phyloP scores from a whole-genome alignment of 108 stramenopile species.

The Pseudonitzschia multiseries region DNA sequence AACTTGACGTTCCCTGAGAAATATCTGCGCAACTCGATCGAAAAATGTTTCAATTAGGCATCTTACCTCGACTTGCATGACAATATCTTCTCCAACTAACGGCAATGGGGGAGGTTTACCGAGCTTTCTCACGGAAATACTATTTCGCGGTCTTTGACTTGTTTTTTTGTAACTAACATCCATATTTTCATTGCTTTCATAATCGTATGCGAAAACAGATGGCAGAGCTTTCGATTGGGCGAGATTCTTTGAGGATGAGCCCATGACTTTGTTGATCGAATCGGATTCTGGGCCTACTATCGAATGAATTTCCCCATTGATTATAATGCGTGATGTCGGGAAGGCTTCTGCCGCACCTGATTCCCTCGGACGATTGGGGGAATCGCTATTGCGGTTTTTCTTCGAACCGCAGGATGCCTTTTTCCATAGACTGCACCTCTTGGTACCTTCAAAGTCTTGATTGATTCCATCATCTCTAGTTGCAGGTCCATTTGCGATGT shows the following conservation, averaged over 20 bases:
- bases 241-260: constrained; percentile 17
- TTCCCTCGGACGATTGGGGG: constrained; percentile 10
- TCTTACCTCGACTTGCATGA: constrained; percentile 49
- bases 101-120: constrained; percentile 13
- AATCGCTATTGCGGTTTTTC: not conserved
- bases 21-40: not conserved
- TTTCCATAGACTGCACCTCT: not conserved
- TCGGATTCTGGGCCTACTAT: not conserved
- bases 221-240: constrained; percentile 29
- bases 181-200: constrained; percentile 34
- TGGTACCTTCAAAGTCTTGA: not conserved
- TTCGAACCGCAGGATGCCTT: not conserved
- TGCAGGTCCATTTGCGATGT: not conserved
- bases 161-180: constrained; percentile 30
- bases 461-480: not conserved
- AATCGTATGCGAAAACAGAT: constrained; percentile 44
- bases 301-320: constrained; percentile 9
- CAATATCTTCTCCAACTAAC: not conserved
- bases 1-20: not conserved
- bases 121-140: constrained; percentile 16
- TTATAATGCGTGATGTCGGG: constrained; percentile 21
- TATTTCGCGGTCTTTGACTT: constrained; percentile 18
- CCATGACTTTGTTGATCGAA: constrained; percentile 12
- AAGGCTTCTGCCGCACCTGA: constrained; percentile 10
- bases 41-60: not conserved